These are phyloP conservation scores for Microcos paniculata DNA, from an alignment of 345 rosid species.

Conservation along the genomic window DNA sequence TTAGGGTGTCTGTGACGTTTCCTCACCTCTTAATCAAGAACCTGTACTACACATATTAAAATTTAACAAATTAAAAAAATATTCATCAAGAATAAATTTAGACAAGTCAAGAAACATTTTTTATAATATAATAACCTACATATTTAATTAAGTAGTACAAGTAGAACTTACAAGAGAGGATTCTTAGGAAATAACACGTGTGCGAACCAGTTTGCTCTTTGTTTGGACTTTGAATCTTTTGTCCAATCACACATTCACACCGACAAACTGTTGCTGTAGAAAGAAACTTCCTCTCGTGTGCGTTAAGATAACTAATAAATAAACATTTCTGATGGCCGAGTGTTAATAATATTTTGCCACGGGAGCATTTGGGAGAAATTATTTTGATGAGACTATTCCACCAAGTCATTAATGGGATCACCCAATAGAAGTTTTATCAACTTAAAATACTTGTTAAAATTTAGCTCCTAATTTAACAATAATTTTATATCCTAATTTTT, in stretches of 20 bases:
- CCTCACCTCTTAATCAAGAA: too few relatives aligned
- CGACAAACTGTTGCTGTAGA: constrained; percentile 1
- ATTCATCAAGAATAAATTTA: too few relatives aligned
- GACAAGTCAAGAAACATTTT: background rate
- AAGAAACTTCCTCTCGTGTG: constrained; percentile 14
- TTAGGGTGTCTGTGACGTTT: too few relatives aligned
- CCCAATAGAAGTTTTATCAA: too few relatives aligned
- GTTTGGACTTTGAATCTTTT: background rate
- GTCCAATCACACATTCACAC: background rate
- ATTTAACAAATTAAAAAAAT: too few relatives aligned
- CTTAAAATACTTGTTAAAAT: too few relatives aligned
- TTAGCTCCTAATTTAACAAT: too few relatives aligned
- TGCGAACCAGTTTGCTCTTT: background rate
- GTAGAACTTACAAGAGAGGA: constrained; percentile 5
- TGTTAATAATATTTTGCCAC: background rate
- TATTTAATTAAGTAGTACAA: too few relatives aligned
- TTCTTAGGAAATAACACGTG: background rate
- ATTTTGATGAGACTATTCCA: too few relatives aligned
- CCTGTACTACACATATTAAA: too few relatives aligned
- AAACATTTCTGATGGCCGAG: background rate
- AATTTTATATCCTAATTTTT: too few relatives aligned
- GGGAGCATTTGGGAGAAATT: background rate
- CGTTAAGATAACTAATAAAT: background rate
- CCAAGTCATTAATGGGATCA: too few relatives aligned
- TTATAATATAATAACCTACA: background rate